phyloP scores from a whole-genome alignment of 768 basidiomycete genomes.

The Termitomyces sp. region DNA sequence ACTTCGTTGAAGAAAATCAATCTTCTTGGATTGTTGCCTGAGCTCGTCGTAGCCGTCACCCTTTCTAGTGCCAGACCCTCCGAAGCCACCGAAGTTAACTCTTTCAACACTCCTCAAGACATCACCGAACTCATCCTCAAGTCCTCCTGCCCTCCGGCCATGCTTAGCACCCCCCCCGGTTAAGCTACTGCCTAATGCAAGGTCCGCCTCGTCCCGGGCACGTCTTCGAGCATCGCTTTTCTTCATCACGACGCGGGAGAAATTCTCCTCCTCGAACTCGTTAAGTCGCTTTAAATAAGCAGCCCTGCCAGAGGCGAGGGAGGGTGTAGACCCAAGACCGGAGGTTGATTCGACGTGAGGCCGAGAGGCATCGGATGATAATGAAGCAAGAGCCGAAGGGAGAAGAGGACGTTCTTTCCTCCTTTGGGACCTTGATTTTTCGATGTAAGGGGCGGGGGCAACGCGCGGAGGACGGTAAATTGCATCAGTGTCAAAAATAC shows the following conservation, averaged over 20 bases:
- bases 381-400: constrained; percentile 61
- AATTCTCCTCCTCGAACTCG: constrained; percentile 93
- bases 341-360: constrained; percentile 70
- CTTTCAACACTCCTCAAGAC: constrained; percentile 60
- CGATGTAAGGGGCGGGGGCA: constrained; percentile 81
- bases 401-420: constrained; percentile 47
- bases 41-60: constrained; percentile 83
- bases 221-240: constrained; percentile 79
- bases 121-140: constrained; percentile 84
- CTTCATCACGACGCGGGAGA: constrained; percentile 84
- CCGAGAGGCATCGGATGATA: constrained; percentile 60
- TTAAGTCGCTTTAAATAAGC: constrained; percentile 74
- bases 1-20: constrained; percentile 54
- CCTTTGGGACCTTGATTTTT: constrained; percentile 40
- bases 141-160: constrained; percentile 57
- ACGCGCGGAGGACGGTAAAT: constrained; percentile 85
- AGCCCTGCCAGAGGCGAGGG: constrained; percentile 61
- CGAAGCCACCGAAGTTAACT: constrained; percentile 16
- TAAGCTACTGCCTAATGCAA: constrained; percentile 76
- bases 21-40: constrained; percentile 61
- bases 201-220: constrained; percentile 74
- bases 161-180: constrained; percentile 38
- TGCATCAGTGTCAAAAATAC: constrained; percentile 25
- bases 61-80: constrained; percentile 29
- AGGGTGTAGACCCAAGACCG: constrained; percentile 60